Evolutionary conservation across 2,329 filamentous ascomycete genomes (phyloP), one percentile per base, ranked within the genome.

Genomic region (Fusarium dlaminii): DNA sequence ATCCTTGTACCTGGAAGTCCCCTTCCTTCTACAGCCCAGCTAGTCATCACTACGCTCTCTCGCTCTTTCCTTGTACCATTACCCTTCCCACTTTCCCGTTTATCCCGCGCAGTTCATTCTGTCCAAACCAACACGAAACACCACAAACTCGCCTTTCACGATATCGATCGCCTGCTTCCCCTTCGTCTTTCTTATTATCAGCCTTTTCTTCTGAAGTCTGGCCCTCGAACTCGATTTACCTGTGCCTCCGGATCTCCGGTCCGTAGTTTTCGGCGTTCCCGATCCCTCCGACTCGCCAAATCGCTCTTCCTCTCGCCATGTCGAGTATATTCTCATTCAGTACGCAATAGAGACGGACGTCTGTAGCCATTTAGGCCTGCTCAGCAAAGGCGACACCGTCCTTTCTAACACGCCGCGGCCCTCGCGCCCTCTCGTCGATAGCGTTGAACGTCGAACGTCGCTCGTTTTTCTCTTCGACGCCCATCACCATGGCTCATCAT

Each of bases 321-420:
- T 82, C 75, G 69, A 77, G 64, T 68, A 72, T 75, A 71, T 76
- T 68, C 65, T 71, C 63, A 59, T 73, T 73, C 60, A 68, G 74
- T 75, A 75, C 72, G 75, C 78, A 79, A 80, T 82, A 82, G 79
- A 82, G 79, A 80, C 79, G 79, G 79, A 79, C 76, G 78, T 70
- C 74, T 70, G 66, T 64, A 76, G 70, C 74, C 74, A 67, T 63
- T 60, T 75, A 78, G 77, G 79, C 73, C 75, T 77, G 80, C 79
- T 75, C 52, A 71, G 71, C 62, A 59, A 63, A 77, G 77, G 75
- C 75, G 71, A 59, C 63, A 55, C 59, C 56, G 66, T 75, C 71
- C 60, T 68, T 63, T 60, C 52, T 62, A 68, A 30, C 27, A 62
- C 52, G 58, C 62, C 48, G 30, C 39, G 54, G 52, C 36, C 49